Base-by-base conservation (phyloP, 106 monocot species). In the Apostasia ramifera region DNA sequence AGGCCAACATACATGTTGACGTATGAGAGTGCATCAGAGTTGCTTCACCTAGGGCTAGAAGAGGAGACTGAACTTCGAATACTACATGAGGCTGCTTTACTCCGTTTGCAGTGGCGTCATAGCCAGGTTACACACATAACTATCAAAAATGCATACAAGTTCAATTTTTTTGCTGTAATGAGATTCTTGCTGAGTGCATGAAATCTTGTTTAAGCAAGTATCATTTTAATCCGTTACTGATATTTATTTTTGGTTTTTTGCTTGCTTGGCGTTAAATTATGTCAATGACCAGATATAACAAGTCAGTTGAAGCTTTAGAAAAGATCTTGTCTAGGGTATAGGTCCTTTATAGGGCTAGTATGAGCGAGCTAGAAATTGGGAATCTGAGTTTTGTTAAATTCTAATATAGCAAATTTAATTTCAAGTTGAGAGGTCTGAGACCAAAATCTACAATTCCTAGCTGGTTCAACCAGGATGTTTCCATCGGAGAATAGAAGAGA, bases 1-100 rank as follows among this genome's bases (percentile, higher is more conserved):
- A 92, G 75, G 64, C 98, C 98, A 42, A 98, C 98, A 49, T 98
- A 93, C 73, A 93, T 93, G 98, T 71, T 98, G 78, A 98, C 98
- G 40, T 98, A 98, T 93, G 93, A 98, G 71, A 87, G 90, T 83
- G 98, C 98, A 70, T 74, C 87, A 8, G 98, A 98, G 66, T 78
- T 98, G 57, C 83, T 98, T 80, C 80, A 93, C 47, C 71, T 93
- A 74, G 90, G 90, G 66, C 68, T 93, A 42, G 90, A 98, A 90
- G 98, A 98, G 69, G 98, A 98, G 82, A 65, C 81, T 82, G 93
- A 93, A 74, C 71, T 98, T 10, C 75, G 72, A 69, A 78, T 93
- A 76, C 80, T 98, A 57, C 81, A 84, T 59, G 87, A 98, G 76
- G 98, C 98, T 71, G 98, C 98, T 81, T 74, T 74, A 10, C 73